Conservation (phyloP, 805 yeast species). For the Yarrowia hollandica region DNA sequence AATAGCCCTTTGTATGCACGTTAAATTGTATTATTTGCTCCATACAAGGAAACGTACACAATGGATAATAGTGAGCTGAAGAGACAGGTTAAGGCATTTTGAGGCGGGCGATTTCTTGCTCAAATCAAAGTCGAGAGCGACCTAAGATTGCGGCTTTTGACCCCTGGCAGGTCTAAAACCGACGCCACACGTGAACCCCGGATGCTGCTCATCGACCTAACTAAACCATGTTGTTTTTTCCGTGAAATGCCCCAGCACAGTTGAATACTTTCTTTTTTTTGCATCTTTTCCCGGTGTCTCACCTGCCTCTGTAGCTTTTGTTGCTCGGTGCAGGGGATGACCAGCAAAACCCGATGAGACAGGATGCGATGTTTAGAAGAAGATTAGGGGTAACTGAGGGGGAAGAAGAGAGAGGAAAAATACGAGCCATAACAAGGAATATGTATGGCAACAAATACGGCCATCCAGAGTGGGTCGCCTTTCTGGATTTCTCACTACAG, state of each 20-base stretch:
- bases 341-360: constrained; percentile 14
- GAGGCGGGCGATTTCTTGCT: too few species aligned
- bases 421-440: not conserved
- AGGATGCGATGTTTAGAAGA: not conserved
- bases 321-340: constrained; percentile 16
- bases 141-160: too few species aligned
- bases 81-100: not conserved
- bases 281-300: not conserved
- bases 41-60: constrained; percentile 1
- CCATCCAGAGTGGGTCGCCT: too few species aligned
- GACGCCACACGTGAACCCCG: too few species aligned
- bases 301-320: not conserved
- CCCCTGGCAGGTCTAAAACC: too few species aligned
- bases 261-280: not conserved
- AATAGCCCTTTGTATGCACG: constrained; percentile 25
- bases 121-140: too few species aligned
- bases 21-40: constrained; percentile 12
- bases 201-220: too few species aligned
- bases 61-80: not conserved
- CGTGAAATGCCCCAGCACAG: not conserved
- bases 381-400: constrained; percentile 2
- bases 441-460: too few species aligned
- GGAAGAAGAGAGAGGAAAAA: not conserved
- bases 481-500: too few species aligned
- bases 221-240: not conserved